Evolutionary conservation across 2,329 filamentous ascomycete genomes (phyloP).

Genomic region (Graphilbum sp.): DNA sequence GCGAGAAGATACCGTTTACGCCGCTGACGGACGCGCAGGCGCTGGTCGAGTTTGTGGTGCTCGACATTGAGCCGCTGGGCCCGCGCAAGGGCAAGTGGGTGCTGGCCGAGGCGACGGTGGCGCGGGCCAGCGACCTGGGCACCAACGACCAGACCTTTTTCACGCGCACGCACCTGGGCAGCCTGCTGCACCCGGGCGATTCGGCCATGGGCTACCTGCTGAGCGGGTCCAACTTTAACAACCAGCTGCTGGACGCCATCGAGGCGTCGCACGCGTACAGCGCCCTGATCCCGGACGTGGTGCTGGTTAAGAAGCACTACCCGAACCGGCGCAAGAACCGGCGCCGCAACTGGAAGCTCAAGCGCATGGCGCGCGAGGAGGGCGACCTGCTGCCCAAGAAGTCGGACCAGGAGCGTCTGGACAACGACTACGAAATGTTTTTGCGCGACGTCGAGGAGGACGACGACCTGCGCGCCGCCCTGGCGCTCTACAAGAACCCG

Average conservation of each 20-base stretch:
- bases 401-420: conserved; percentile 72
- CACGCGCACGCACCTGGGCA: conserved; percentile 76
- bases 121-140: conserved; percentile 72
- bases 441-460: conserved; percentile 94
- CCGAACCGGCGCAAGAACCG: conserved; percentile 62
- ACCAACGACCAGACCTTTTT: conserved; percentile 79
- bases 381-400: conserved; percentile 75
- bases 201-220: conserved; percentile 91
- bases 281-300: conserved; percentile 72
- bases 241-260: conserved; percentile 65
- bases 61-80: conserved; percentile 78
- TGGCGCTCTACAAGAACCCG: conserved; percentile 70
- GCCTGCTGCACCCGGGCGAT: conserved; percentile 73
- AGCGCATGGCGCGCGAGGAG: conserved; percentile 83
- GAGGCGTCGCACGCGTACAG: conserved; percentile 63
- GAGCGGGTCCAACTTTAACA: conserved; percentile 84
- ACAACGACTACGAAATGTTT: conserved; percentile 95
- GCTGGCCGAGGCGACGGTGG: conserved; percentile 76
- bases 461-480: conserved; percentile 64
- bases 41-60: conserved; percentile 80
- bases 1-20: conserved; percentile 54
- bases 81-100: conserved; percentile 64
- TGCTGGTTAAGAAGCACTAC: conserved; percentile 96
- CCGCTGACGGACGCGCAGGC: conserved; percentile 72
- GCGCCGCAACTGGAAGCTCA: conserved; percentile 82